These are phyloP conservation scores for Hyparrhenia diplandra DNA, from an alignment of 176 grass and related monocot genomes.

Conservation along the genomic window DNA sequence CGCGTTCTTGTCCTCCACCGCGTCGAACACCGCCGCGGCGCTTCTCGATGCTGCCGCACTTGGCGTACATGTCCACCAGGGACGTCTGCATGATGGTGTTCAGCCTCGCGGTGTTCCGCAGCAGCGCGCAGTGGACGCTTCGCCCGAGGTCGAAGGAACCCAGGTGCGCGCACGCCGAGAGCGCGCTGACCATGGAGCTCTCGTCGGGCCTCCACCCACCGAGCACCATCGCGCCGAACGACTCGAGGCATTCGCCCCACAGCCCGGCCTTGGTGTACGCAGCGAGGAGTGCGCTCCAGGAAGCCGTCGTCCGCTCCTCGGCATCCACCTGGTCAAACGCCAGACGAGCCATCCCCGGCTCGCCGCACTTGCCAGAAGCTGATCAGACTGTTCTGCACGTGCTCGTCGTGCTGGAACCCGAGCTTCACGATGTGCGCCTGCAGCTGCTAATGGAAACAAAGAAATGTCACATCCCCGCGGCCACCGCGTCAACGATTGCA, in stretches of 20 bases:
- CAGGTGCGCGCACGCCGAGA: slow-evolving; percentile 61
- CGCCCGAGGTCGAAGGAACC: slow-evolving; percentile 50
- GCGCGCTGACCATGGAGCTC: slow-evolving; percentile 60
- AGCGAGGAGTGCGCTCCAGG: slow-evolving; percentile 70
- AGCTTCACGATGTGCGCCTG: slow-evolving; percentile 60
- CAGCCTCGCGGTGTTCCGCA: slow-evolving; percentile 42
- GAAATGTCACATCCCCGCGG: neutral
- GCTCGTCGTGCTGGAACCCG: slow-evolving; percentile 49
- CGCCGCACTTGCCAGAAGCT: slow-evolving; percentile 74
- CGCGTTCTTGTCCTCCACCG: slow-evolving; percentile 38
- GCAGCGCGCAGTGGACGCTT: slow-evolving; percentile 57
- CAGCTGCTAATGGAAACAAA: slow-evolving; percentile 9
- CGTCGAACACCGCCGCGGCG: slow-evolving; percentile 47
- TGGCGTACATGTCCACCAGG: slow-evolving; percentile 79
- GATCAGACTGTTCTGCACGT: slow-evolving; percentile 73
- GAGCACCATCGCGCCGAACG: slow-evolving; percentile 46
- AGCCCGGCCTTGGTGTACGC: slow-evolving; percentile 40
- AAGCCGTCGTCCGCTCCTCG: slow-evolving; percentile 35
- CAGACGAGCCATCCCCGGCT: slow-evolving; percentile 32
- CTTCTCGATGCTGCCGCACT: slow-evolving; percentile 54
- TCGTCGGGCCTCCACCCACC: slow-evolving; percentile 53
- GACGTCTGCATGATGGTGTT: slow-evolving; percentile 64
- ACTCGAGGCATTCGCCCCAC: slow-evolving; percentile 49
- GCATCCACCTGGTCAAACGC: slow-evolving; percentile 40
- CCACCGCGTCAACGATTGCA: neutral